These are phyloP conservation scores for Fusarium sp. DNA, from an alignment of 2,329 filamentous ascomycete genomes.

Conservation along the genomic window DNA sequence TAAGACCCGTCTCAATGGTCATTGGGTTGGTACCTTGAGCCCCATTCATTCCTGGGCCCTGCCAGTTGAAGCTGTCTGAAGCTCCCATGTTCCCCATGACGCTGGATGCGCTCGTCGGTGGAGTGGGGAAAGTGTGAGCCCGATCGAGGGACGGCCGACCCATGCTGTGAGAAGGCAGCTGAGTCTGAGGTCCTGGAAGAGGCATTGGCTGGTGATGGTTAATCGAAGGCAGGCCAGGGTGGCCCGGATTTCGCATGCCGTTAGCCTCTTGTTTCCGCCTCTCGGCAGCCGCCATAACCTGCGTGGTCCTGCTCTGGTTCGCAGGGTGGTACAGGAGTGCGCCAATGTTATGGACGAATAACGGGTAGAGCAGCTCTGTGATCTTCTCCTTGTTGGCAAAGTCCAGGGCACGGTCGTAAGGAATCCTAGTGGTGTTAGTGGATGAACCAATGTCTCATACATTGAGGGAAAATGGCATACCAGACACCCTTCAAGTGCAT, in stretches of 20 bases:
- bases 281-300: constrained; percentile 88
- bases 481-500: constrained; percentile 99
- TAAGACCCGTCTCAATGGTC: constrained; percentile 83
- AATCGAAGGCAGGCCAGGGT: constrained; percentile 72
- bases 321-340: constrained; percentile 93
- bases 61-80: constrained; percentile 86
- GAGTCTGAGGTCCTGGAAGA: constrained; percentile 68
- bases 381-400: constrained; percentile 99
- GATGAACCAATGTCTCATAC: constrained; percentile 29
- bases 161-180: constrained; percentile 76
- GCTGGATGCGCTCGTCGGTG: constrained; percentile 91
- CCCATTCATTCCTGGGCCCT: constrained; percentile 70
- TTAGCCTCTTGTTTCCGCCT: constrained; percentile 79
- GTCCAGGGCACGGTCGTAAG: constrained; percentile 95
- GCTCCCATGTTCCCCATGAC: constrained; percentile 80
- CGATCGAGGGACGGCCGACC: constrained; percentile 83
- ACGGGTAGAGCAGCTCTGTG: constrained; percentile 91
- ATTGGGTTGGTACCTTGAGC: constrained; percentile 76
- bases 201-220: constrained; percentile 75
- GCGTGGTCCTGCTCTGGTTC: constrained; percentile 84
- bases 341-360: constrained; percentile 98
- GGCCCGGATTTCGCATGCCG: constrained; percentile 72
- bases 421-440: constrained; percentile 76
- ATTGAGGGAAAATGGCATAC: constrained; percentile 66
- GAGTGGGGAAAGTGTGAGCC: constrained; percentile 93